Evolutionary conservation across 2,329 filamentous ascomycete species (phyloP), one percentile per base, ranked within the genome.

Genomic region (Huntiella abstrusa): DNA sequence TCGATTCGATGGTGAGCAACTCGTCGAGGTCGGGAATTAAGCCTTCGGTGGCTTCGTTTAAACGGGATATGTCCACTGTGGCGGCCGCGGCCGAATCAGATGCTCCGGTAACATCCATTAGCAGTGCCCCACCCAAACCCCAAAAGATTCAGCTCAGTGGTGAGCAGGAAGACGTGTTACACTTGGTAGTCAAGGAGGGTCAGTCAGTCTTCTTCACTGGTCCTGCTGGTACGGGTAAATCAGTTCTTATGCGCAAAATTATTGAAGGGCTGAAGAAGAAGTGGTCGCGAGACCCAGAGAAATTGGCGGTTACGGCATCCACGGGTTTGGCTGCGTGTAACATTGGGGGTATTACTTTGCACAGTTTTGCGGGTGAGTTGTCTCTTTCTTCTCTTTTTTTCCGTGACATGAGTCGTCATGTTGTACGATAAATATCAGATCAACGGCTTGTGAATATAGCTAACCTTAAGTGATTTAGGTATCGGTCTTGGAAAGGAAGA

Each of bases 131-230:
- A 17, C 8, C 11, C 12, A 8, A 15, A 4, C 13, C 17, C 8
- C n/a, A 22, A 28, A 8, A 4, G 16, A 41, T 92, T 7, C 78
- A 80, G 47, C 67, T 98, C 33, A 95, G 84, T 58, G 73, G 80
- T 10, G 91, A 98, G 58, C 91, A 98, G 61, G 72, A 75, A 50
- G 76, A 83, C 49, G 85, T 98, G 8, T 67, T 92, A 48, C 77
- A 85, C 40, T 67, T 95, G 15, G 88, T 98, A 7, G 72, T 85
- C 5, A 73, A 91, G 16, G 66, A 83, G 52, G 73, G 73, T 49
- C 80, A 86, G 59, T 96, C 88, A 55, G 87, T 95, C 2, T 98
- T 98, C 66, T 98, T 98, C 60, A 98, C 91, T 1, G 91, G 91
- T 54, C 93, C 91, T 49, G 91, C 91, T 49, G 86, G 81, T 68